These are phyloP conservation scores for Huntiella abstrusa DNA, from an alignment of 2,329 filamentous ascomycete genomes.

Conservation along the genomic window DNA sequence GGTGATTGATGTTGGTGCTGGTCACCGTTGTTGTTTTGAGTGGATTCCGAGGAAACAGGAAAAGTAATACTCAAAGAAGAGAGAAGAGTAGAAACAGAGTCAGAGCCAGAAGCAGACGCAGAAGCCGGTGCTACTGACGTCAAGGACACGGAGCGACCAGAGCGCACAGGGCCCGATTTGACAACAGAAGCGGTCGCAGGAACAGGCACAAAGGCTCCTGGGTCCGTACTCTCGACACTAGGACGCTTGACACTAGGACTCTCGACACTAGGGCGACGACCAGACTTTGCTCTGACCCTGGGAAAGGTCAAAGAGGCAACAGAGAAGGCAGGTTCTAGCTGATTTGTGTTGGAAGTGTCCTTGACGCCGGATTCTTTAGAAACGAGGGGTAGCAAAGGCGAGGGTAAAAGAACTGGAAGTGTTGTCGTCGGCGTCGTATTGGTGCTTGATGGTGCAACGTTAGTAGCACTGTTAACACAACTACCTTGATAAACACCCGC, in stretches of 20 bases:
- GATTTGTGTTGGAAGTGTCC: neutral
- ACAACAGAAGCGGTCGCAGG: neutral
- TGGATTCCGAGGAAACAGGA: neutral
- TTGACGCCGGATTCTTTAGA: neutral
- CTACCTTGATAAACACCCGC: too few species aligned
- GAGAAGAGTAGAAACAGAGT: neutral
- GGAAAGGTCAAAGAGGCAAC: neutral
- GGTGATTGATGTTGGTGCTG: neutral
- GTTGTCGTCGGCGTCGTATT: neutral
- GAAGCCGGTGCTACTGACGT: slow-evolving; percentile 1
- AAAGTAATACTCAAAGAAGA: neutral
- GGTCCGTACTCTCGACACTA: too few species aligned
- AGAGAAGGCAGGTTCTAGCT: neutral
- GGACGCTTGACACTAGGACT: neutral
- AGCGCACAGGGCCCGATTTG: neutral
- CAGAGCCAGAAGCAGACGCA: neutral
- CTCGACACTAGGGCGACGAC: neutral
- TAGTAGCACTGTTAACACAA: too few species aligned
- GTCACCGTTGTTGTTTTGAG: neutral
- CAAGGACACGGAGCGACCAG: slow-evolving; percentile 8
- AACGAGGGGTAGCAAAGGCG: neutral
- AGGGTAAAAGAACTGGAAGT: neutral
- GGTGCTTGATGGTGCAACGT: too few species aligned
- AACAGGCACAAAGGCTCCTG: neutral
- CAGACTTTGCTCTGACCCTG: neutral